phyloP scores from a whole-genome alignment of 306 rosid species.

The Vigna angularis region DNA sequence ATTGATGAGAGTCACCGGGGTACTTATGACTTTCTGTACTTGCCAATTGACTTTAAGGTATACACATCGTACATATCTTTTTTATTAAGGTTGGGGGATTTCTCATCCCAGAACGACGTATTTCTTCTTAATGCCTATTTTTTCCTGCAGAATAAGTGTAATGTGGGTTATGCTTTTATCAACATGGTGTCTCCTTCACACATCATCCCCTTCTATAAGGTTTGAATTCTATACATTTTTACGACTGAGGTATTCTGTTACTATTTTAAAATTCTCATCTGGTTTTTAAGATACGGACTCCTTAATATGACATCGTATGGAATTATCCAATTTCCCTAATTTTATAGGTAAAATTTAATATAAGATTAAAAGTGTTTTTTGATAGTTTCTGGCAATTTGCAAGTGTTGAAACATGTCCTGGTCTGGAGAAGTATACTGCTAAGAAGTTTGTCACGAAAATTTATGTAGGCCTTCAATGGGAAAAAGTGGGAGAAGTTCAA shows the following conservation, averaged over 20 bases:
- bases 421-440: neutral
- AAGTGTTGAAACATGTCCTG: constrained; percentile 18
- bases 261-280: constrained; percentile 1
- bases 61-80: constrained; percentile 25
- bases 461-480: constrained; percentile 83
- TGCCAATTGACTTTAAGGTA: constrained; percentile 97
- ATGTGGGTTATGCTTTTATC: constrained; percentile 97
- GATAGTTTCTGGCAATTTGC: constrained; percentile 25
- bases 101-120: constrained; percentile 18
- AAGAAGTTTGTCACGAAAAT: constrained; percentile 29
- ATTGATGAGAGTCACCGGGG: constrained; percentile 89
- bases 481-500: constrained; percentile 96
- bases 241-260: constrained; percentile 28
- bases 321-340: constrained; percentile 9
- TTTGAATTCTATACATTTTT: constrained; percentile 39
- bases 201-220: constrained; percentile 82
- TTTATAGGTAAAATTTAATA: neutral
- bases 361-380: constrained; percentile 5
- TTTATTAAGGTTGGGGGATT: constrained; percentile 5
- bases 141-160: constrained; percentile 88
- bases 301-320: constrained; percentile 29
- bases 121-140: constrained; percentile 43
- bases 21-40: constrained; percentile 85
- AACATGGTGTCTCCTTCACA: constrained; percentile 94
- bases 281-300: neutral